These are phyloP conservation scores for Paraconiothyrium brasiliense DNA, from an alignment of 2,329 filamentous ascomycete species.

Conservation along the genomic window DNA sequence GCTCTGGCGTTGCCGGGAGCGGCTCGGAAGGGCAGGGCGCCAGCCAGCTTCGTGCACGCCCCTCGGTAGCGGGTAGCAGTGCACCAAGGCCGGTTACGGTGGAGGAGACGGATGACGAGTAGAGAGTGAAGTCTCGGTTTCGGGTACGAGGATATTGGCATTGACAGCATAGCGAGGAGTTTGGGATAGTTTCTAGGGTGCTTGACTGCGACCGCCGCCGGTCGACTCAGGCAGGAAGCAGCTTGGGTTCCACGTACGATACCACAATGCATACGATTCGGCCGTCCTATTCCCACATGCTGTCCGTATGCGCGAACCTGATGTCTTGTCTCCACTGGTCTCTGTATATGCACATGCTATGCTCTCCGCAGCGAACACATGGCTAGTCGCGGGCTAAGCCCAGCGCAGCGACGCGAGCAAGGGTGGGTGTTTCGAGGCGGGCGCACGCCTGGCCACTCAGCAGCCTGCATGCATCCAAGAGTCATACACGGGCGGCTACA, in stretches of 20 bases:
- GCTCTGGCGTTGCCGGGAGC: slow-evolving; percentile 39
- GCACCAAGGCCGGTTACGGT: slow-evolving; percentile 33
- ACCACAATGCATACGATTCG: neutral
- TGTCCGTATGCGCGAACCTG: neutral
- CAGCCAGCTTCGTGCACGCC: neutral
- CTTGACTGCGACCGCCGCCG: slow-evolving; percentile 6
- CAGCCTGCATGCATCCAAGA: slow-evolving; percentile 33
- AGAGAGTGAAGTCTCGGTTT: slow-evolving; percentile 30
- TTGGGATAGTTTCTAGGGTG: slow-evolving; percentile 35
- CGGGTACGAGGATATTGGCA: slow-evolving; percentile 18
- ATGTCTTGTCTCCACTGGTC: neutral
- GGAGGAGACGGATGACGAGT: slow-evolving; percentile 43
- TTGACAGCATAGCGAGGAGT: slow-evolving; percentile 50
- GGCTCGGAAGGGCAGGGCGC: slow-evolving; percentile 31
- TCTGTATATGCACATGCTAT: slow-evolving; percentile 10
- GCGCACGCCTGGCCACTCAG: slow-evolving; percentile 33
- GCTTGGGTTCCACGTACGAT: slow-evolving; percentile 21
- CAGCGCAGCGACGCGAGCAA: neutral
- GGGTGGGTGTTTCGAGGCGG: slow-evolving; percentile 7
- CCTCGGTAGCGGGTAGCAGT: neutral
- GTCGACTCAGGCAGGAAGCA: slow-evolving; percentile 29
- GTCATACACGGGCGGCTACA: slow-evolving; percentile 27
- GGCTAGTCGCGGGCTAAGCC: neutral
- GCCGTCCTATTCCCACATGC: neutral
- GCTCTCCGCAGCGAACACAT: slow-evolving; percentile 8